Evolutionary conservation across 1,139 yeast genomes (phyloP), one percentile per base, ranked within the genome.

Genomic region (Spencermartinsiella ligniputridi): DNA sequence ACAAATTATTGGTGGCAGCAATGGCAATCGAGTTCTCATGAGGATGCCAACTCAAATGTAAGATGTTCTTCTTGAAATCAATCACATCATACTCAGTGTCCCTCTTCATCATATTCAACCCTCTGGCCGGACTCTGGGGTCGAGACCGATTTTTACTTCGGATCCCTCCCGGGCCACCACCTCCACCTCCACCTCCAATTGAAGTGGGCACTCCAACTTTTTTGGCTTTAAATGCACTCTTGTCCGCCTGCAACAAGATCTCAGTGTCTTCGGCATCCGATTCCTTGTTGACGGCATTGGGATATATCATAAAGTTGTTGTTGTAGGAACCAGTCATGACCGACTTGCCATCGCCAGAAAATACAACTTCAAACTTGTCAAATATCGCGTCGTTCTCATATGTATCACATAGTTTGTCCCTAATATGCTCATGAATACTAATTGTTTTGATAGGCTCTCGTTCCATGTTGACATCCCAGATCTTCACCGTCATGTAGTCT

Each of bases 381-480:
- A 94, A 94, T 50, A 94, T 94, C 41, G 97, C 96, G 69, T 94
- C 98, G 65, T 90, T 90, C 66, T 94, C 99, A 70, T 94, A 94
- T 35, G 97, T 89, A 66, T 94, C 97, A 69, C 97, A 92, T 61
- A 94, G 74, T 62, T 94, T 76, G 60, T 89, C 96, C 58, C 96
- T 80, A 58, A 94, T 78, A 64, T 88, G 95, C 64, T 94, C 98
- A 66, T 94, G 98, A 54, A 94, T 92, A 65, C 87, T 88, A 53
- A 94, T 89, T 12, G 97, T 90, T 67, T 88, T 88, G 47, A 94
- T 71, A 21, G 99, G 99, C 65, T 85, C 88, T 55, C 81, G 83
- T 66, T 92, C 97, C 98, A 92, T 94, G 53, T 89, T 89, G 54
- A 94, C 78, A 71, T 94, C 99, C 99, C 99, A 92, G 57, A 94